Percentiles rank a stretch among this genome's conserved stretches.
These are phyloP conservation scores for Podila epigama DNA, from an alignment of 192 early-diverging fungal species.

Conservation along the genomic window DNA sequence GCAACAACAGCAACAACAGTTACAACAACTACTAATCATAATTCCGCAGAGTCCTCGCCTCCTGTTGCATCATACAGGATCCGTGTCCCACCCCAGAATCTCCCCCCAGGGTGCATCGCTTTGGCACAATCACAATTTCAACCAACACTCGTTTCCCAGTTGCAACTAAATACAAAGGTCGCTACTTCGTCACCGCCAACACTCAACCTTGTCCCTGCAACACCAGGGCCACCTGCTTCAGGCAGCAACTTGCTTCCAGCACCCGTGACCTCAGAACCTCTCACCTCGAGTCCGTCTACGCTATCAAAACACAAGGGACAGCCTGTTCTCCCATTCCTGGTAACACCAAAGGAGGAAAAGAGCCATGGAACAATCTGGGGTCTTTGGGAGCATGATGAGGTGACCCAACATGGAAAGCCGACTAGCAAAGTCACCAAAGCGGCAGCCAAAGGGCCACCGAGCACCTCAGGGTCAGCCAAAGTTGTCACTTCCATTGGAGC, in stretches of 20 bases:
- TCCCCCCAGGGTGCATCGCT: conserved; percentile 19
- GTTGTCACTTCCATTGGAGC: conserved; percentile 44
- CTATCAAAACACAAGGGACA: conserved; percentile 45
- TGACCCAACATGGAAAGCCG: conserved; percentile 5
- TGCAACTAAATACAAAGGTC: conserved; percentile 42
- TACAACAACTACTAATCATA: neutral
- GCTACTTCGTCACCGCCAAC: conserved; percentile 32
- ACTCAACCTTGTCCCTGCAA: conserved; percentile 39
- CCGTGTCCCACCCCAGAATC: conserved; percentile 2
- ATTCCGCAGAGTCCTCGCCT: neutral
- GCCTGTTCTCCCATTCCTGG: conserved; percentile 36
- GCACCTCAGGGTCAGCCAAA: conserved; percentile 44
- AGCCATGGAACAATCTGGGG: conserved; percentile 43
- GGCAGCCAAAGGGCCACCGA: conserved; percentile 36
- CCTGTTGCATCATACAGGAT: neutral
- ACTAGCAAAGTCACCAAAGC: conserved; percentile 29
- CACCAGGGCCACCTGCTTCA: conserved; percentile 19
- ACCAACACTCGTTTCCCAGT: conserved; percentile 11
- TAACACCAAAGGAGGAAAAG: conserved; percentile 48
- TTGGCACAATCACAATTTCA: conserved; percentile 28
- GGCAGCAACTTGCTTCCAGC: conserved; percentile 12
- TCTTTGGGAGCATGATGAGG: conserved; percentile 42
- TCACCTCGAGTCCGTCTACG: conserved; percentile 27
- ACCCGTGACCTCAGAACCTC: conserved; percentile 3
- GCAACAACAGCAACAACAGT: neutral